Evolutionary conservation across 805 yeast genomes (phyloP).

Genomic region (Schizosaccharomyces pombe): DNA sequence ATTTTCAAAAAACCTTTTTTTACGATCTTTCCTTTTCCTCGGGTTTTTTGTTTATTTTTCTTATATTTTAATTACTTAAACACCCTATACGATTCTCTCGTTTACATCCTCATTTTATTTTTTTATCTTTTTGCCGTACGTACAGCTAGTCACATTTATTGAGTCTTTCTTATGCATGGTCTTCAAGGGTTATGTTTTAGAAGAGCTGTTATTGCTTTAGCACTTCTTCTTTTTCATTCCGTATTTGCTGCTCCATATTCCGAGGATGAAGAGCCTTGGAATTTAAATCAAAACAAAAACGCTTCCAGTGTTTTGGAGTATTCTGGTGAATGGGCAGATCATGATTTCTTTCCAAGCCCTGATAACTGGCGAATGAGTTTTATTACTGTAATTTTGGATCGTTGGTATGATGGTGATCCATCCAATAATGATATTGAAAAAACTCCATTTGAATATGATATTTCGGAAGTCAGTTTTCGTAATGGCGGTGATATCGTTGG

Average conservation of each 20-base stretch:
- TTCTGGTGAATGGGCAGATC: conserved; percentile 3
- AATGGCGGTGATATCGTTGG: conserved; percentile 4
- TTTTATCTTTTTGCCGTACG: too few relatives aligned
- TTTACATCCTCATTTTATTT: neutral
- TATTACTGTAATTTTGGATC: conserved; percentile 2
- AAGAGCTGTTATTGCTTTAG: neutral
- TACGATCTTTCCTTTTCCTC: neutral
- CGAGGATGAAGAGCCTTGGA: conserved; percentile 1
- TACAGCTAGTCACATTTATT: too few relatives aligned
- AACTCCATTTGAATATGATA: conserved; percentile 2
- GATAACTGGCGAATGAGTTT: neutral
- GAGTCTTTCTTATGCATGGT: conserved; percentile 2
- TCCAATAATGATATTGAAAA: neutral
- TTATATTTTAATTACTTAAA: neutral
- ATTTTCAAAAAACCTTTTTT: neutral
- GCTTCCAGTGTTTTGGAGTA: neutral
- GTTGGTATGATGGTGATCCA: conserved; percentile 5
- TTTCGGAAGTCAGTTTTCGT: conserved; percentile 2
- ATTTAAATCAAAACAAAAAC: neutral
- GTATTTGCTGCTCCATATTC: neutral
- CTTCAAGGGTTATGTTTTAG: neutral
- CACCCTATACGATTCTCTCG: too few relatives aligned
- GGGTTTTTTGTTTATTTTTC: neutral
- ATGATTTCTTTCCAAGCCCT: neutral
- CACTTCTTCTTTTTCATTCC: neutral